Percentiles rank a stretch among this genome's conserved stretches.
phyloP scores from a whole-genome alignment of 257 asterid species.

The Gardenia jasminoides region DNA sequence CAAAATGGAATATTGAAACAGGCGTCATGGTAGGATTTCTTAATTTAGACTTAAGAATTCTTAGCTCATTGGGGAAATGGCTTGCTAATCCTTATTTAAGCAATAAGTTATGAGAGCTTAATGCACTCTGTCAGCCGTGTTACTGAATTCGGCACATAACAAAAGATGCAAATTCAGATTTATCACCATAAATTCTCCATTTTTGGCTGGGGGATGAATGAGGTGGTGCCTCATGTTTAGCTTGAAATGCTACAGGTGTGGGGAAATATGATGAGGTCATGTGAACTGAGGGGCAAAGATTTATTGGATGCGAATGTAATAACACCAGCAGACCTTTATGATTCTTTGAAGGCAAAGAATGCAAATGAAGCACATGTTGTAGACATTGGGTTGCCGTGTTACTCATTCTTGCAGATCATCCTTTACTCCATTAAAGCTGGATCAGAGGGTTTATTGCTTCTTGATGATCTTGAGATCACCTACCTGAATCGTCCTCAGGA shows the following conservation, averaged over 20 bases:
- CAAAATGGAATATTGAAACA: neutral
- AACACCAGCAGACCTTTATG: slow-evolving; percentile 61
- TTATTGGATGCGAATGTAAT: slow-evolving; percentile 52
- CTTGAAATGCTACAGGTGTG: slow-evolving; percentile 54
- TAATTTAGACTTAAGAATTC: neutral
- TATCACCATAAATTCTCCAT: too few species aligned
- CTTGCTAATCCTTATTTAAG: neutral
- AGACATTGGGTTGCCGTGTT: slow-evolving; percentile 73
- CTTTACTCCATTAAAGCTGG: slow-evolving; percentile 65
- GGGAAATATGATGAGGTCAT: slow-evolving; percentile 63
- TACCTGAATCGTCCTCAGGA: slow-evolving; percentile 81
- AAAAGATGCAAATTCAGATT: neutral
- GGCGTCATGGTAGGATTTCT: neutral
- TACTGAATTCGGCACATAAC: neutral
- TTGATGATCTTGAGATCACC: slow-evolving; percentile 72
- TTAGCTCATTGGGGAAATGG: neutral
- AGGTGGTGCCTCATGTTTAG: neutral
- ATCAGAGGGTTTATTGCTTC: slow-evolving; percentile 61
- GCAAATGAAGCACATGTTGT: slow-evolving; percentile 43
- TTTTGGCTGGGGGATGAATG: neutral
- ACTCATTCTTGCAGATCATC: slow-evolving; percentile 51
- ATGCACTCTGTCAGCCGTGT: too few species aligned
- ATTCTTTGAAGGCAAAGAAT: slow-evolving; percentile 74
- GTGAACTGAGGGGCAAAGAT: slow-evolving; percentile 67
- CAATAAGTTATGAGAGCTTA: neutral